Percentiles rank a stretch among this genome's conserved stretches.
Evolutionary conservation across 805 yeast species (phyloP).

Genomic region (Danielia reshetovae): DNA sequence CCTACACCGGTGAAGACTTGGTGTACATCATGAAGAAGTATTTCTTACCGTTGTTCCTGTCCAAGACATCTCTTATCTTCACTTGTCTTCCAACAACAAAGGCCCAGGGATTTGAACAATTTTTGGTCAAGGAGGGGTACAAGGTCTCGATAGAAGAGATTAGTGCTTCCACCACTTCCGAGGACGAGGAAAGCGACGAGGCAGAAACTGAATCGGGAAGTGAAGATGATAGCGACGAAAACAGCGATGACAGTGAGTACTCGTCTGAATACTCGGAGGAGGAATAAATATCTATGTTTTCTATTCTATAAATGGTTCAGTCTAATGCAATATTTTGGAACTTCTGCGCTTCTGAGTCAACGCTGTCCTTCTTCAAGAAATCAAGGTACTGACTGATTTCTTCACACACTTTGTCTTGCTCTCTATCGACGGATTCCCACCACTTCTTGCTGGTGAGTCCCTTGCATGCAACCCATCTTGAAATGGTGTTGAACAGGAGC

Average conservation of each 20-base stretch:
- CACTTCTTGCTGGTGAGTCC: slow-evolving; percentile 18
- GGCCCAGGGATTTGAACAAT: slow-evolving; percentile 40
- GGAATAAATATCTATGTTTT: too few relatives aligned
- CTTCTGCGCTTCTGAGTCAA: slow-evolving; percentile 4
- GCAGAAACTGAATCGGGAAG: slow-evolving; percentile 6
- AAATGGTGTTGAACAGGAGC: slow-evolving; percentile 19
- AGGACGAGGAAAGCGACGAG: slow-evolving; percentile 3
- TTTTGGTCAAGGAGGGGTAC: slow-evolving; percentile 56
- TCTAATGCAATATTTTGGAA: slow-evolving; percentile 5
- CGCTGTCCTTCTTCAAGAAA: slow-evolving; percentile 19
- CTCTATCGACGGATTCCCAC: slow-evolving; percentile 16
- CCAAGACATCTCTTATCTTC: slow-evolving; percentile 55
- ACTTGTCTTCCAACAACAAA: slow-evolving; percentile 72
- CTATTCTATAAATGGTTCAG: too few relatives aligned
- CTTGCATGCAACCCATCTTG: slow-evolving; percentile 23
- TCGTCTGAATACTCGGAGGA: too few relatives aligned
- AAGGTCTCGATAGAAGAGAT: slow-evolving; percentile 51
- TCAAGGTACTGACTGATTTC: slow-evolving; percentile 20
- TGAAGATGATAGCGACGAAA: slow-evolving; percentile 18
- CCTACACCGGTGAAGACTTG: slow-evolving; percentile 52
- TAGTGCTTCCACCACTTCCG: background rate
- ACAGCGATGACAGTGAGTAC: slow-evolving; percentile 2
- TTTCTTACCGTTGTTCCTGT: slow-evolving; percentile 60
- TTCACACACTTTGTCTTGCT: slow-evolving; percentile 18
- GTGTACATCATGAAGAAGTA: slow-evolving; percentile 50